These are phyloP conservation scores for Schizosaccharomyces lindneri DNA, from an alignment of 805 yeast species.

Conservation along the genomic window DNA sequence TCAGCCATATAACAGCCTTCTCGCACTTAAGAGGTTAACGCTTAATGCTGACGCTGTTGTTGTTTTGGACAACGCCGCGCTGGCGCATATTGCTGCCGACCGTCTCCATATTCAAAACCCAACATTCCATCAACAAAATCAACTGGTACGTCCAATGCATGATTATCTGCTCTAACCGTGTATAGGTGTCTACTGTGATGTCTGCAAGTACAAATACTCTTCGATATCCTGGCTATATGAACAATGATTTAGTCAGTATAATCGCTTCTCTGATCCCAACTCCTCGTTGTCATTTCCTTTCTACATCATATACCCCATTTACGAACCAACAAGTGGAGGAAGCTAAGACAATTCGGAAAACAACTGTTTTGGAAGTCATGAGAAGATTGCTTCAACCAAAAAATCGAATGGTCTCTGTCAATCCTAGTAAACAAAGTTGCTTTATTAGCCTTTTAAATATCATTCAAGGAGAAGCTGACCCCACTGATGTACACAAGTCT, in stretches of 20 bases:
- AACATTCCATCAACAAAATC: slow-evolving; percentile 58
- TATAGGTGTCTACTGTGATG: slow-evolving; percentile 41
- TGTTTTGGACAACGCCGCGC: slow-evolving; percentile 78
- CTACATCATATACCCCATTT: slow-evolving; percentile 57
- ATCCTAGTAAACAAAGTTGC: slow-evolving; percentile 20
- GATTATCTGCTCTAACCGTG: not conserved
- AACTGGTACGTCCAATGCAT: slow-evolving; percentile 19
- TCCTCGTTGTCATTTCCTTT: slow-evolving; percentile 54
- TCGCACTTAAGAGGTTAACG: slow-evolving; percentile 58
- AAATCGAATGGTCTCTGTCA: slow-evolving; percentile 39
- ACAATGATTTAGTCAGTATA: slow-evolving; percentile 60
- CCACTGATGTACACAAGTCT: slow-evolving; percentile 33
- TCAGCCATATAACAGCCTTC: slow-evolving; percentile 77
- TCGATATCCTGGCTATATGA: slow-evolving; percentile 78
- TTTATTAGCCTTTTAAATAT: slow-evolving; percentile 52
- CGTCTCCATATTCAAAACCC: slow-evolving; percentile 32
- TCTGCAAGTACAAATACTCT: slow-evolving; percentile 68
- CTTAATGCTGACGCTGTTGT: slow-evolving; percentile 67
- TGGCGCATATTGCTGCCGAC: slow-evolving; percentile 43
- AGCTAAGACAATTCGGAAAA: slow-evolving; percentile 34
- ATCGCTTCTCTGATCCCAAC: slow-evolving; percentile 65
- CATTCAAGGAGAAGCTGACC: slow-evolving; percentile 41
- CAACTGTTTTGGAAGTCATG: slow-evolving; percentile 66
- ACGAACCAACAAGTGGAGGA: slow-evolving; percentile 39
- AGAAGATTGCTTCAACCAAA: slow-evolving; percentile 60